Evolutionary conservation across 805 yeast species (phyloP).

Genomic region (Maudiozyma turicensis): DNA sequence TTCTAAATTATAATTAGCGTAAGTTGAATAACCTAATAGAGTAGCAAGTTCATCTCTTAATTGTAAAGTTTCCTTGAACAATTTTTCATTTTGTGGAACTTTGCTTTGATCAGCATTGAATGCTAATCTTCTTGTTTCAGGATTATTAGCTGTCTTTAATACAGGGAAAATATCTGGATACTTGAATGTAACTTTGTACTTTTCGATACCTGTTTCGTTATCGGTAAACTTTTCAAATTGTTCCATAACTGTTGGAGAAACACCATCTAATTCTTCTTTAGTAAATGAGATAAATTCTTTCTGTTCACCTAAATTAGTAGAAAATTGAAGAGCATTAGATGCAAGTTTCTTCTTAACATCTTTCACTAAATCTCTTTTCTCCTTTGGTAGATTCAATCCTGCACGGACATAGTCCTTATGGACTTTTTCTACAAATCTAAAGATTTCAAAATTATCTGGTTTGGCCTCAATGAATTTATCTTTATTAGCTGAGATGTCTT

Average conservation of each 20-base stretch:
- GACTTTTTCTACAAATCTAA: slow-evolving; percentile 46
- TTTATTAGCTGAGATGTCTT: slow-evolving; percentile 26
- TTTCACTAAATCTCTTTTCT: slow-evolving; percentile 45
- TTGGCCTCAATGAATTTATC: slow-evolving; percentile 5
- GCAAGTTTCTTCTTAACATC: slow-evolving; percentile 51
- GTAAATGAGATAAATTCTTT: slow-evolving; percentile 52
- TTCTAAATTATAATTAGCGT: slow-evolving; percentile 62
- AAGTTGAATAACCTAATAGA: slow-evolving; percentile 55
- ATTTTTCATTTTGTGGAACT: slow-evolving; percentile 50
- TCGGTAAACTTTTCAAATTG: slow-evolving; percentile 41
- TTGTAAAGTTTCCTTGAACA: slow-evolving; percentile 50
- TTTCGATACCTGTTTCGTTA: slow-evolving; percentile 33
- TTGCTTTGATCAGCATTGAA: slow-evolving; percentile 61
- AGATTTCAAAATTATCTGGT: slow-evolving; percentile 40
- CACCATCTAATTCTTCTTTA: slow-evolving; percentile 58
- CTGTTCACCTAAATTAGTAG: slow-evolving; percentile 64
- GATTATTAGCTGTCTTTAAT: slow-evolving; percentile 56
- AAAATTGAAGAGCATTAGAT: slow-evolving; percentile 44
- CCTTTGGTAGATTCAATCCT: slow-evolving; percentile 56
- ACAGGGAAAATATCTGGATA: slow-evolving; percentile 75
- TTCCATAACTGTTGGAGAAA: slow-evolving; percentile 53
- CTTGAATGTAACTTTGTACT: slow-evolving; percentile 62
- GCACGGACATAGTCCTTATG: slow-evolving; percentile 51
- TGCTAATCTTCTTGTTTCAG: slow-evolving; percentile 58
- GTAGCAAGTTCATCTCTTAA: slow-evolving; percentile 54